Evolutionary conservation across 129 eudicot genomes (phyloP), one percentile per base, ranked within the genome.

Genomic region (Centaurea solstitialis): DNA sequence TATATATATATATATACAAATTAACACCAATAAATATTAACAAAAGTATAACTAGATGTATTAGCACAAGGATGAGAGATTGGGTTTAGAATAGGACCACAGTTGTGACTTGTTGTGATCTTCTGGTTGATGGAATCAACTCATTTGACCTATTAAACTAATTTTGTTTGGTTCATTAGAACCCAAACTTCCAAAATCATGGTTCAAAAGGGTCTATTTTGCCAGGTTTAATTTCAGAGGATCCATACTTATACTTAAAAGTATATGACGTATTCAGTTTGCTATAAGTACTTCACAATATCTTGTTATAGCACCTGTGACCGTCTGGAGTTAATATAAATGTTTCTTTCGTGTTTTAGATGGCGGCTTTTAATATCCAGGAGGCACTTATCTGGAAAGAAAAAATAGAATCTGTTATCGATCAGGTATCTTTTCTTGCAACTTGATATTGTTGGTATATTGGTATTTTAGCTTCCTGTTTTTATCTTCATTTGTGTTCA

Each of bases 291-390:
- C 68, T 64, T 18, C 68, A 64, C 68, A 64, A 20, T 64, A 57
- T 21, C 68, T 22, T 64, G 68, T 64, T 64, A 62, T 20, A 18
- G 47, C 9, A 71, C 24, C 59, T 21, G 12, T 64, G 68, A 21
- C 26, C 10, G 59, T 39, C 26, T 71, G 28, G 75, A 38, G 59
- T 9, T 71, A 37, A 39, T 39, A 71, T 1, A 57, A 57, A 18
- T 71, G 17, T 71, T 28, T 71, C 28, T 68, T 62, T 82, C 70
- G 37, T 71, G 76, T 81, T 83, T 66, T 83, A 92, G 97, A 88
- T 92, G 97, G 97, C 97, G 66, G 97, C 97, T 80, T 92, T 90
- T 73, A 92, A 92, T 88, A 92, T 92, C 70, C 97, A 92, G 82
- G 97, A 92, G 87, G 97, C 97, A 75, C 83, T 92, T 18, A 82